Percentiles rank a stretch among this genome's conserved stretches.
These are phyloP conservation scores for Aspergillus melleus DNA, from an alignment of 2,329 filamentous ascomycete genomes.

Conservation along the genomic window DNA sequence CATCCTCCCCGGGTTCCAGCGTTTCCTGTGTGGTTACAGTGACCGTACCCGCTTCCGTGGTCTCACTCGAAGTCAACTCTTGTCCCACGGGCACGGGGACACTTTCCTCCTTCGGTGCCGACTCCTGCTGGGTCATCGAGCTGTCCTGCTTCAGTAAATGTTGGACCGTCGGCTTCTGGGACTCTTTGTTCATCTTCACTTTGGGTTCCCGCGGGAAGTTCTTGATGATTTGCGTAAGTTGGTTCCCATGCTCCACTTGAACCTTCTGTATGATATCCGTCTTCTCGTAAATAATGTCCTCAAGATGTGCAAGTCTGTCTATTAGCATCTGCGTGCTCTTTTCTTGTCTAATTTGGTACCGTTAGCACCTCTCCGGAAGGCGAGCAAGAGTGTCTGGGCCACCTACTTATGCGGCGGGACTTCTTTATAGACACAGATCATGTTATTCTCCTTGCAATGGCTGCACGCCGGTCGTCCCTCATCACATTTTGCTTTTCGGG, in stretches of 20 bases:
- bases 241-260: slow-evolving; percentile 19
- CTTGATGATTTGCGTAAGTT: slow-evolving; percentile 9
- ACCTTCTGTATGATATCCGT: slow-evolving; percentile 20
- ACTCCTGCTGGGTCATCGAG: slow-evolving; percentile 11
- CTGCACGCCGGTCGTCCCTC: slow-evolving; percentile 81
- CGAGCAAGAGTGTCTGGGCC: neutral
- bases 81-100: slow-evolving; percentile 4
- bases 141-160: slow-evolving; percentile 28
- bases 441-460: slow-evolving; percentile 80
- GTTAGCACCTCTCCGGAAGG: slow-evolving; percentile 4
- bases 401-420: slow-evolving; percentile 86
- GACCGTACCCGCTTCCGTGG: neutral
- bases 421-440: slow-evolving; percentile 85
- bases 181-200: slow-evolving; percentile 9
- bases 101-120: slow-evolving; percentile 15
- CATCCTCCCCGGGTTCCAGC: slow-evolving; percentile 36
- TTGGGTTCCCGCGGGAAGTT: neutral
- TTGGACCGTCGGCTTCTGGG: slow-evolving; percentile 15
- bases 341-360: slow-evolving; percentile 35
- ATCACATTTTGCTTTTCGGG: slow-evolving; percentile 88
- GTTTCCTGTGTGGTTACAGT: slow-evolving; percentile 8
- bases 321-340: slow-evolving; percentile 41
- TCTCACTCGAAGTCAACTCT: slow-evolving; percentile 1
- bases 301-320: slow-evolving; percentile 33
- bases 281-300: slow-evolving; percentile 31